These are phyloP conservation scores for Phialophora expanda DNA, from an alignment of 2,329 filamentous ascomycete genomes.

Conservation along the genomic window DNA sequence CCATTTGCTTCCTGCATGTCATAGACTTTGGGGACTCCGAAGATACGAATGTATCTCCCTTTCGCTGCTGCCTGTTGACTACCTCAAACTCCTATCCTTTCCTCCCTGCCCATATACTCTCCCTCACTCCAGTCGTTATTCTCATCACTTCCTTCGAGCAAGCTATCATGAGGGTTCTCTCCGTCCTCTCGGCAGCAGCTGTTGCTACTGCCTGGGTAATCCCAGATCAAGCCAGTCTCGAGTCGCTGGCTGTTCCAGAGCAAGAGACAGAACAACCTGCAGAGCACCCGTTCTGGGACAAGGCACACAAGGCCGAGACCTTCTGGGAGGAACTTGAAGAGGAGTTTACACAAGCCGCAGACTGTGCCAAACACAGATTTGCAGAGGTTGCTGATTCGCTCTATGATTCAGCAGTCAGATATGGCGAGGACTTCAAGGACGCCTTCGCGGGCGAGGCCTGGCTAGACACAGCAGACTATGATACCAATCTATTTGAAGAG, in stretches of 20 bases:
- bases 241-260: conserved; percentile 34
- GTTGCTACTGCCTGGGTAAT: conserved; percentile 39
- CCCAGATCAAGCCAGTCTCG: conserved; percentile 38
- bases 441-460: conserved; percentile 56
- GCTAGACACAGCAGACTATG: conserved; percentile 45
- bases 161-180: conserved; percentile 35
- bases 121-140: conserved; percentile 4
- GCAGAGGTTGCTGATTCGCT: conserved; percentile 51
- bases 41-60: conserved; percentile 4
- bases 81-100: not conserved
- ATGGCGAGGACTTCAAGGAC: conserved; percentile 52
- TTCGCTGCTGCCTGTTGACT: conserved; percentile 27
- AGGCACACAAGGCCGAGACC: conserved; percentile 30
- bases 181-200: conserved; percentile 36
- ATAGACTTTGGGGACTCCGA: conserved; percentile 10
- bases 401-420: conserved; percentile 46
- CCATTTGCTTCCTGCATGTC: conserved; percentile 15
- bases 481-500: conserved; percentile 31
- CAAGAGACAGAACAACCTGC: conserved; percentile 27
- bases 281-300: conserved; percentile 38
- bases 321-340: conserved; percentile 42
- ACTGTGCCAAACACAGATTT: conserved; percentile 50
- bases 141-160: conserved; percentile 3
- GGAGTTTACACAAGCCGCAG: conserved; percentile 45
- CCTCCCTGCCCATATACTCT: conserved; percentile 7